phyloP scores from a whole-genome alignment of 2,329 filamentous ascomycete species.

The Pezicula rhizophila region DNA sequence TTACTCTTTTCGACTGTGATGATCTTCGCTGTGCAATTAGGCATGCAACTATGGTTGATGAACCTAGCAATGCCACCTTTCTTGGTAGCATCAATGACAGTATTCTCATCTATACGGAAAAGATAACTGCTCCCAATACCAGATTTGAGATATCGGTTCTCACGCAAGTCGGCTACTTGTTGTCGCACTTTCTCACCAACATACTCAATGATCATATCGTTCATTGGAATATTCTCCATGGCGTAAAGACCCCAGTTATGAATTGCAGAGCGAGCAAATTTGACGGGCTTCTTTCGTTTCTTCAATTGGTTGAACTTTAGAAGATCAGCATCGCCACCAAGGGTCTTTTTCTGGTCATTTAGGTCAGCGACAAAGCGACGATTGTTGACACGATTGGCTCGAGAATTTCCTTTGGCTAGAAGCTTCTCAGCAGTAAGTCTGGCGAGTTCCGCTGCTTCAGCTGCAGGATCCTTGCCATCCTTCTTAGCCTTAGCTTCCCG shows the following conservation, averaged over 20 bases:
- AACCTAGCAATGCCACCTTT: conserved; percentile 96
- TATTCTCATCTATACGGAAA: conserved; percentile 96
- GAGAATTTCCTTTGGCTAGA: conserved; percentile 80
- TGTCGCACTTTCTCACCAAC: conserved; percentile 96
- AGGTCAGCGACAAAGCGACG: conserved; percentile 90
- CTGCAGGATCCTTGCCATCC: conserved; percentile 59
- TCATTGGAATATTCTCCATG: conserved; percentile 92
- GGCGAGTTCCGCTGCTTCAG: conserved; percentile 62
- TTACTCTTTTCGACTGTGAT: conserved; percentile 98
- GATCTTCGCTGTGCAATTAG: conserved; percentile 98
- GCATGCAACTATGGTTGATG: conserved; percentile 97
- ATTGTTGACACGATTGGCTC: conserved; percentile 92
- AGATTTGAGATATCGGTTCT: conserved; percentile 87
- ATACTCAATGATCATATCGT: conserved; percentile 99
- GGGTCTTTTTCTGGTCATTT: conserved; percentile 85
- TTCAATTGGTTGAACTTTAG: conserved; percentile 98
- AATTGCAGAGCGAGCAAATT: conserved; percentile 94
- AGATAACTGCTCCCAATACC: conserved; percentile 96
- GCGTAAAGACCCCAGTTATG: conserved; percentile 99
- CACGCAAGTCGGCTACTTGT: conserved; percentile 93
- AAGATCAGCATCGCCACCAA: conserved; percentile 79
- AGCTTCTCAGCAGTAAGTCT: conserved; percentile 74
- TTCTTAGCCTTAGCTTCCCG: conserved; percentile 71
- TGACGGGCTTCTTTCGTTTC: conserved; percentile 98
- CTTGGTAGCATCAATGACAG: conserved; percentile 96